A percentile compares a stretch with the other conserved stretches of the same genome.
phyloP scores from a whole-genome alignment of 495 filamentous ascomycete species.

The Podospora anserina region DNA sequence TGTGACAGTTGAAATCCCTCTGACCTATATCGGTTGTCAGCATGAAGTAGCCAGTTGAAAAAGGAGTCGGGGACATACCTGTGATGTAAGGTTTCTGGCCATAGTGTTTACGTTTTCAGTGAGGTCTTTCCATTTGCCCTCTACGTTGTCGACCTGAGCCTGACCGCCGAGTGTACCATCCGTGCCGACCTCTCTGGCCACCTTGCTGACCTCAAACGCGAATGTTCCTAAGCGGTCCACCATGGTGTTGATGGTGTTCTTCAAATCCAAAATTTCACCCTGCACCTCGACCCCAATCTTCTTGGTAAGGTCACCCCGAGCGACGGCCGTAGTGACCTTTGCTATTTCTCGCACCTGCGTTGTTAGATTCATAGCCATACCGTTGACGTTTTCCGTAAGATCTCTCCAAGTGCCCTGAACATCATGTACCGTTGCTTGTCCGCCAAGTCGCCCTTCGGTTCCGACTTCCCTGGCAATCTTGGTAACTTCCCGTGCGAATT shows the following conservation, averaged over 20 bases:
- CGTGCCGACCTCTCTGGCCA: conserved; percentile 96
- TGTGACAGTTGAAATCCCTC: conserved; percentile 94
- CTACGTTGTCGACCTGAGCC: conserved; percentile 93
- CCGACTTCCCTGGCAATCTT: conserved; percentile 97
- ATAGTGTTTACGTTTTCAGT: conserved; percentile 95
- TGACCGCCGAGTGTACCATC: conserved; percentile 95
- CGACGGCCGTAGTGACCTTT: conserved; percentile 95
- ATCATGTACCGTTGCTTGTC: conserved; percentile 94
- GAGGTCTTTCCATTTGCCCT: conserved; percentile 99
- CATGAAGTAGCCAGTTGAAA: neutral
- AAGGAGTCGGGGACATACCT: conserved; percentile 40
- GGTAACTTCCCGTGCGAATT: conserved; percentile 96
- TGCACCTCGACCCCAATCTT: conserved; percentile 96
- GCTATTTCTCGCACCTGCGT: conserved; percentile 98
- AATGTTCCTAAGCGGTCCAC: conserved; percentile 96
- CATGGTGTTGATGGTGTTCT: conserved; percentile 99
- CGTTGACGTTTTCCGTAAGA: conserved; percentile 95
- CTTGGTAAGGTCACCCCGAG: conserved; percentile 87
- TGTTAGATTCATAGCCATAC: conserved; percentile 98
- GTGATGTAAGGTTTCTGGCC: conserved; percentile 91
- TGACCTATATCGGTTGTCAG: conserved; percentile 49
- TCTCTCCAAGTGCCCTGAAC: conserved; percentile 98
- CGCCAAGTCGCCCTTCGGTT: conserved; percentile 91
- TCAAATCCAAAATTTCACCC: conserved; percentile 91
- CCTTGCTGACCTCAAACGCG: conserved; percentile 97